Percentiles rank a stretch among this genome's conserved stretches.
Evolutionary conservation across 2,329 filamentous ascomycete species (phyloP).

Genomic region (Hymenoscyphus linearis): DNA sequence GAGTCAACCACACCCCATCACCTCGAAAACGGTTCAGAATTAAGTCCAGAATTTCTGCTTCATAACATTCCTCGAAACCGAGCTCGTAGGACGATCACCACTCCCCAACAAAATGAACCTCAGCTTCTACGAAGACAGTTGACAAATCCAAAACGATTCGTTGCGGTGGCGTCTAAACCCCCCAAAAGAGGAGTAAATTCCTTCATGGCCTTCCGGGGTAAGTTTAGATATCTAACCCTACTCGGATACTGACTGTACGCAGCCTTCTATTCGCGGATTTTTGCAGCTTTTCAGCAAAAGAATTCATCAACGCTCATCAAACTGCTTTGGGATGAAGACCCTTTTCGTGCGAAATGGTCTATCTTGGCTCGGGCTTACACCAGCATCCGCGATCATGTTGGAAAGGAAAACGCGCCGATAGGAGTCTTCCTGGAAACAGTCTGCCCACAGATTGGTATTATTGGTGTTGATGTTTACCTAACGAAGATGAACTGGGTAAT

Average conservation of each 20-base stretch:
- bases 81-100: not conserved
- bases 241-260: not conserved
- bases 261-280: slow-evolving; percentile 17
- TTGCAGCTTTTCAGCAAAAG: slow-evolving; percentile 19
- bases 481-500: slow-evolving; percentile 19
- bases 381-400: slow-evolving; percentile 18
- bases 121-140: not conserved
- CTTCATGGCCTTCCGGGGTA: slow-evolving; percentile 20
- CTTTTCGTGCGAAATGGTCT: slow-evolving; percentile 24
- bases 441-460: slow-evolving; percentile 20
- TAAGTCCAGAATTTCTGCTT: not conserved
- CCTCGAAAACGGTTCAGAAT: not conserved
- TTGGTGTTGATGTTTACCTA: slow-evolving; percentile 19
- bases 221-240: not conserved
- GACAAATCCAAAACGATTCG: not conserved
- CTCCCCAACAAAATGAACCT: not conserved
- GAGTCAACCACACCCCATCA: not conserved
- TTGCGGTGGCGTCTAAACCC: not conserved
- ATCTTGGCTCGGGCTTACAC: slow-evolving; percentile 23
- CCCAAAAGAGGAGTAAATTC: slow-evolving; percentile 15
- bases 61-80: not conserved
- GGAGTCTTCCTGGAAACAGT: slow-evolving; percentile 15
- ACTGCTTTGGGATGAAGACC: slow-evolving; percentile 18
- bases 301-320: slow-evolving; percentile 19
- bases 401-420: slow-evolving; percentile 19